phyloP scores from a whole-genome alignment of 495 filamentous ascomycete genomes.

The Parathielavia appendiculata region DNA sequence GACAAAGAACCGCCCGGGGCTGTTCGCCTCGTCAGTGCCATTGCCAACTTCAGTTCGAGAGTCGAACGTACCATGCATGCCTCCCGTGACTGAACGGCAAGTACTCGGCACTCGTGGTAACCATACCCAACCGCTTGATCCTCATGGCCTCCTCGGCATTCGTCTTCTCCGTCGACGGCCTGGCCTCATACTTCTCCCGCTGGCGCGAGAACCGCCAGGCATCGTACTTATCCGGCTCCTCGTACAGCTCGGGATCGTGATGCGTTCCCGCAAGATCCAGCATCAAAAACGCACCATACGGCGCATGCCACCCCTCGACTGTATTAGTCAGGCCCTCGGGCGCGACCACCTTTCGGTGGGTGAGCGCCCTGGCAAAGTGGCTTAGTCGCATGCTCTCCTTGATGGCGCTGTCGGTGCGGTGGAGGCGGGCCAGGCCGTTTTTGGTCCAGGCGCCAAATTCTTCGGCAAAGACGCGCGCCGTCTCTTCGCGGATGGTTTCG shows the following conservation, averaged over 20 bases:
- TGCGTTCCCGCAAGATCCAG: constrained; percentile 31
- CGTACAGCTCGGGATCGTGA: constrained; percentile 31
- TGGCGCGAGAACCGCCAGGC: constrained; percentile 30
- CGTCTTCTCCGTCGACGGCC: constrained; percentile 9
- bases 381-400: constrained; percentile 35
- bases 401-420: constrained; percentile 34
- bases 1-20: constrained; percentile 45
- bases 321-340: constrained; percentile 32
- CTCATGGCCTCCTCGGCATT: constrained; percentile 26
- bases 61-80: constrained; percentile 33
- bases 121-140: constrained; percentile 32
- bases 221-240: constrained; percentile 32
- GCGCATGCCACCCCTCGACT: constrained; percentile 33
- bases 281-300: constrained; percentile 30
- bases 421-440: constrained; percentile 28
- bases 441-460: constrained; percentile 40
- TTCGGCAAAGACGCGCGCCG: constrained; percentile 24
- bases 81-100: constrained; percentile 37
- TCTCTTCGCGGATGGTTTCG: constrained; percentile 36
- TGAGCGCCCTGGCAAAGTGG: constrained; percentile 28
- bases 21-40: constrained; percentile 6
- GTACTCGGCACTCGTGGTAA: constrained; percentile 33
- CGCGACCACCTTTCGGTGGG: constrained; percentile 35
- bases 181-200: constrained; percentile 33
- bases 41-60: background rate